These are phyloP conservation scores for Striga asiatica DNA, from an alignment of 257 asterid genomes.

Conservation along the genomic window DNA sequence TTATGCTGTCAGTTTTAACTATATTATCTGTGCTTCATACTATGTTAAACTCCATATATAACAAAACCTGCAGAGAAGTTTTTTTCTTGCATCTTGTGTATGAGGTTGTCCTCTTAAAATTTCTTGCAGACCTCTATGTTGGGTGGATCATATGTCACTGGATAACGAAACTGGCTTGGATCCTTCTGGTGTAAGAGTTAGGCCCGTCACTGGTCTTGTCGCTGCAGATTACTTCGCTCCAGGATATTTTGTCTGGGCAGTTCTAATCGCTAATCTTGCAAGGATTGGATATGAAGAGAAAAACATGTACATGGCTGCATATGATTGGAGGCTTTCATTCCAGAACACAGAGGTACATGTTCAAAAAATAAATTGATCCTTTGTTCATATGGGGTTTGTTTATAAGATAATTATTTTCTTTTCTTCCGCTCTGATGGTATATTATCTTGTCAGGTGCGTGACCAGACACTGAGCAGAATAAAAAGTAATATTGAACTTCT, in stretches of 20 bases:
- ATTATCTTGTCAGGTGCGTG: conserved; percentile 54
- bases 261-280: conserved; percentile 78
- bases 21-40: neutral
- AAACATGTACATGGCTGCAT: conserved; percentile 94
- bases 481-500: conserved; percentile 73
- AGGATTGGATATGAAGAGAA: conserved; percentile 93
- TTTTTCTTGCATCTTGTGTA: conserved; percentile 1
- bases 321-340: conserved; percentile 95
- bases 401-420: neutral
- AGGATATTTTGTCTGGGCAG: conserved; percentile 98
- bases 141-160: conserved; percentile 93
- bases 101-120: neutral
- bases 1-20: too few species aligned
- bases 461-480: conserved; percentile 59
- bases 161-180: conserved; percentile 93
- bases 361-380: neutral
- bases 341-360: conserved; percentile 80
- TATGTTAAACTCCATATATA: too few species aligned
- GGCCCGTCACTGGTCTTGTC: conserved; percentile 90
- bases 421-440: neutral
- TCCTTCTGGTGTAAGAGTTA: conserved; percentile 73
- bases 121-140: conserved; percentile 73
- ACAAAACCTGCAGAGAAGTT: neutral
- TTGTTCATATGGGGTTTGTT: conserved; percentile 1
- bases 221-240: conserved; percentile 98